Base-by-base conservation (phyloP, 2,329 filamentous ascomycete genomes). In the Rosellinia necatrix region DNA sequence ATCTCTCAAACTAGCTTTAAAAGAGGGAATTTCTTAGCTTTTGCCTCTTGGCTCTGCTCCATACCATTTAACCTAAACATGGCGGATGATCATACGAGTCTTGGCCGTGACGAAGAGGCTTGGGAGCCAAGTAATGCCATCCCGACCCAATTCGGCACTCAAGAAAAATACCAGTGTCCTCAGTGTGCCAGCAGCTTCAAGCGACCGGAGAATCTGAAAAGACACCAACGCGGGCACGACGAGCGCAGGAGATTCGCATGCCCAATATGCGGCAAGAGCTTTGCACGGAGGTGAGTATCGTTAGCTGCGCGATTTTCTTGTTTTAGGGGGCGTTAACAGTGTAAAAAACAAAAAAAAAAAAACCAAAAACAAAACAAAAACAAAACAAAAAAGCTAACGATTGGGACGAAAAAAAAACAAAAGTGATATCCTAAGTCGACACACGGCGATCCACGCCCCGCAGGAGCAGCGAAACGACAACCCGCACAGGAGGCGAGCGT, bases 171-270 rank as follows among this genome's bases (percentile, higher is more conserved):
- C 47, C 62, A 65, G 43, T 71, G 69, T 44, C 58, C 66, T 43
- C 62, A 61, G 19, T 71, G 69, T 35, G 58, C 64, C 3, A 64
- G 67, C 35, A 66, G 59, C 27, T 71, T 71, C 60, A 69, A 69
- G 50, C 58, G 68, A 46, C 61, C 64, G 2, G 69, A 71, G 52
- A 69, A 71, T 46, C 57, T 71, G 25, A 70, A 68, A 56, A 64
- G 69, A 48, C 68, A 70, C 35, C 64, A 69, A 47, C 67, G 67
- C 12, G 64, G 65, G 13, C 68, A 71, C 29, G 60, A 68, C 25
- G 63, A 58, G 13, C 52, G 62, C 44, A 65, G 63, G 8, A 60
- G 58, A 17, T 68, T 69, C 40, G 49, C 61, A 6, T 71, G 69
- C 19, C 62, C 63, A 12, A 58, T 66, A 15, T 71, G 69, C 53